phyloP scores from a whole-genome alignment of 148 eudicot species.

The Suaeda aralocaspica region DNA sequence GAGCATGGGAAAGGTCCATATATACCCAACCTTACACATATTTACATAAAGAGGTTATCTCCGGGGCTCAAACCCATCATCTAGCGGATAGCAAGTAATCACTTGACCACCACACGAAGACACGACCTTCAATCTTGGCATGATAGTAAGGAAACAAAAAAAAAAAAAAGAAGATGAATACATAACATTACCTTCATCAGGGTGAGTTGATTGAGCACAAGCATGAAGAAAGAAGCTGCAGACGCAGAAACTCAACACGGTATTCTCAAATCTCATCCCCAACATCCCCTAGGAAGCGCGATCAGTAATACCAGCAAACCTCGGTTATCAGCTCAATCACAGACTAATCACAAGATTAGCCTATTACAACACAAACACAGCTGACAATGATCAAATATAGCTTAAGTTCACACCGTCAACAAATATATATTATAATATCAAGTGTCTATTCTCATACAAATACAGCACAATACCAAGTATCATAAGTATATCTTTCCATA shows the following conservation, averaged over 20 bases:
- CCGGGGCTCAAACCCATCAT: too few relatives aligned
- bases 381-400: too few relatives aligned
- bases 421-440: background rate
- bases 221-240: conserved; percentile 1
- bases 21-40: too few relatives aligned
- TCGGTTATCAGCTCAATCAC: background rate
- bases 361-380: background rate
- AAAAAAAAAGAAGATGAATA: background rate
- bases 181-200: conserved; percentile 43
- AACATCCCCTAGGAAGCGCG: background rate
- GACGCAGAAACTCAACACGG: background rate
- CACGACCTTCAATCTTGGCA: too few relatives aligned
- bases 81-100: too few relatives aligned
- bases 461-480: too few relatives aligned
- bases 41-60: too few relatives aligned
- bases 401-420: background rate
- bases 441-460: background rate
- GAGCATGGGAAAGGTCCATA: too few relatives aligned
- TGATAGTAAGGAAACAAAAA: background rate
- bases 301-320: background rate
- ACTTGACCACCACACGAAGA: too few relatives aligned
- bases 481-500: too few relatives aligned
- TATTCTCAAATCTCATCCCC: conserved; percentile 11
- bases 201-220: conserved; percentile 45
- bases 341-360: background rate